Base-by-base conservation (phyloP, 2,329 filamentous ascomycete genomes). In the Penicillium sp. region DNA sequence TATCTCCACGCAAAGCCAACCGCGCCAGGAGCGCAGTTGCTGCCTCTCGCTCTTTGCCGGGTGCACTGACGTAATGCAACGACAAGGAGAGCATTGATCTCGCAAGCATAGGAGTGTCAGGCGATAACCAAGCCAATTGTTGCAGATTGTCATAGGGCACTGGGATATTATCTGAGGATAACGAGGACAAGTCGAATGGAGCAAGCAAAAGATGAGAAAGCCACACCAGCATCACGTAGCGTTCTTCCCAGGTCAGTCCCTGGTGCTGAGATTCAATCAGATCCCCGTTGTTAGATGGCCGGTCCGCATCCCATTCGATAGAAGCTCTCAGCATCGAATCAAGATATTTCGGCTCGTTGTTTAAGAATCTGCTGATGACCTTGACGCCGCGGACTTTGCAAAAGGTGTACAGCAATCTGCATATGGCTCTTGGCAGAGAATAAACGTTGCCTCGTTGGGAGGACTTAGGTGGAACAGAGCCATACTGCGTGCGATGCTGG, bases 331-430 rank as follows among this genome's bases (percentile, higher is more conserved):
- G 77, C 53, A 99, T 78, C 0, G 86, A 79, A 66, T 95, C 91
- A 12, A 99, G 80, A 63, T 91, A 86, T 62, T 81, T 86, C 1
- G 90, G 86, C 68, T 97, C 93, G 56, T 93, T 95, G 65, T 88
- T 92, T 57, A 99, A 76, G 64, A 97, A 96, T 35, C 89, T 83
- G 44, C 90, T 84, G 59, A 99, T 86, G 43, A 99, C 86, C 70
- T 97, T 97, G 66, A 93, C 85, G 19, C 93, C 92, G 45, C 93
- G 82, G 42, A 97, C 86, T 72, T 99, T 99, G 77, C 90, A 96
- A 53, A 99, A 86, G 0, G 86, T 86, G 66, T 97, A 97, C 30
- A 99, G 70, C 2, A 97, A 76, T 54, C 80, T 82, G 67, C 86
- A 89, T 47, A 95, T 83, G 4, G 89, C 90, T 53, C 80, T 78